These are phyloP conservation scores for Trichophaea hybrida DNA, from an alignment of 2,329 filamentous ascomycete species.

Conservation along the genomic window DNA sequence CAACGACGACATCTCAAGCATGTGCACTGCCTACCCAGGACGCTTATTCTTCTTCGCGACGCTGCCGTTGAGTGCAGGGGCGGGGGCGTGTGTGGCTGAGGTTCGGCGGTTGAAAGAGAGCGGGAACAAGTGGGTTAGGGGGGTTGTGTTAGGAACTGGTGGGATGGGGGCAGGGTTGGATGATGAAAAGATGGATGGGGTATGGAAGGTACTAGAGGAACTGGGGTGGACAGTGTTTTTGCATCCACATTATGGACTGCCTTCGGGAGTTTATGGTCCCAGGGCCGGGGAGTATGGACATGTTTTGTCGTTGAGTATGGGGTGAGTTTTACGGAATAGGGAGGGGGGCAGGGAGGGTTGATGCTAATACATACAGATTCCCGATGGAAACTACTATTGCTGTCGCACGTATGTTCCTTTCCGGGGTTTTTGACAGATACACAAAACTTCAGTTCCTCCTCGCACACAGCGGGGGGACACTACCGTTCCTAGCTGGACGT, in stretches of 20 bases:
- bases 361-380: slow-evolving; percentile 36
- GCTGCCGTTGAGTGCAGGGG: slow-evolving; percentile 57
- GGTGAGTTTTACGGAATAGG: slow-evolving; percentile 30
- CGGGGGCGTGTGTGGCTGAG: slow-evolving; percentile 47
- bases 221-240: slow-evolving; percentile 58
- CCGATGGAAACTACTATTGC: slow-evolving; percentile 89
- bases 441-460: slow-evolving; percentile 57
- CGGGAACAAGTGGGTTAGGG: slow-evolving; percentile 53
- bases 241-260: slow-evolving; percentile 84
- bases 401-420: slow-evolving; percentile 72
- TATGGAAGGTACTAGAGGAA: slow-evolving; percentile 55
- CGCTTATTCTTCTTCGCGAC: slow-evolving; percentile 72
- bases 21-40: slow-evolving; percentile 52
- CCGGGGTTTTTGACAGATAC: slow-evolving; percentile 68
- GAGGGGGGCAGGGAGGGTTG: not conserved
- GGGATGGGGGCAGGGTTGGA: slow-evolving; percentile 70
- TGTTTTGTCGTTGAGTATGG: slow-evolving; percentile 69
- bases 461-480: slow-evolving; percentile 74
- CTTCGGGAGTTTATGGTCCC: slow-evolving; percentile 63
- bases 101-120: slow-evolving; percentile 43
- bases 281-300: slow-evolving; percentile 64
- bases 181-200: slow-evolving; percentile 55
- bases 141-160: slow-evolving; percentile 77
- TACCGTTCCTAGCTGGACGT: slow-evolving; percentile 75
- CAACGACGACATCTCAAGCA: slow-evolving; percentile 61